These are phyloP conservation scores for Pelargonium australe DNA, from an alignment of 441 rosid species.

Conservation along the genomic window DNA sequence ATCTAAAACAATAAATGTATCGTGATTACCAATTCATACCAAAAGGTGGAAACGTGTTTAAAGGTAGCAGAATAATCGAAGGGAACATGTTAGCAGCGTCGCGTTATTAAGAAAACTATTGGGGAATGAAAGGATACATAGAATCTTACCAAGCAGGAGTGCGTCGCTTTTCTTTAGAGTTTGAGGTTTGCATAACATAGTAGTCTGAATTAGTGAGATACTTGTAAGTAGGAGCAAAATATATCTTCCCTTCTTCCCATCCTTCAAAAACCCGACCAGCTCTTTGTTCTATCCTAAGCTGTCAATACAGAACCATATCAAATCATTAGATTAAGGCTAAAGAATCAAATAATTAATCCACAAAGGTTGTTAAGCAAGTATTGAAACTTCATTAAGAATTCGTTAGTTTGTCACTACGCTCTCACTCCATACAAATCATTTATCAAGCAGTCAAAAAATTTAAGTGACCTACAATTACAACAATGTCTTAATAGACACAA, in stretches of 20 bases:
- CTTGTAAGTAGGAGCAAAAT: constrained; percentile 88
- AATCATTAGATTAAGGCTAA: not conserved
- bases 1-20: too few species aligned
- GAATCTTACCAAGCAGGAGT: constrained; percentile 82
- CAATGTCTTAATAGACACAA: not conserved
- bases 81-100: too few species aligned
- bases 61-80: too few species aligned
- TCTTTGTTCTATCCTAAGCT: constrained; percentile 64
- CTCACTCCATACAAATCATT: not conserved
- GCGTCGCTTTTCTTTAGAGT: constrained; percentile 60
- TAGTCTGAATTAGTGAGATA: constrained; percentile 57
- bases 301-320: constrained; percentile 13
- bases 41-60: too few species aligned
- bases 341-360: not conserved
- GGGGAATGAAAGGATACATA: not conserved
- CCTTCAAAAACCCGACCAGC: constrained; percentile 78
- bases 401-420: too few species aligned
- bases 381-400: too few species aligned
- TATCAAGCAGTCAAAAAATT: not conserved
- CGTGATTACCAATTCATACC: too few species aligned
- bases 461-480: too few species aligned
- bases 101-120: too few species aligned
- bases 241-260: constrained; percentile 84
- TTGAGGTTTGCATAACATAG: constrained; percentile 50
- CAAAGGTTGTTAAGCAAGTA: too few species aligned